Conservation (phyloP, 169 alveolate species). For the Amoebophrya sp. region DNA sequence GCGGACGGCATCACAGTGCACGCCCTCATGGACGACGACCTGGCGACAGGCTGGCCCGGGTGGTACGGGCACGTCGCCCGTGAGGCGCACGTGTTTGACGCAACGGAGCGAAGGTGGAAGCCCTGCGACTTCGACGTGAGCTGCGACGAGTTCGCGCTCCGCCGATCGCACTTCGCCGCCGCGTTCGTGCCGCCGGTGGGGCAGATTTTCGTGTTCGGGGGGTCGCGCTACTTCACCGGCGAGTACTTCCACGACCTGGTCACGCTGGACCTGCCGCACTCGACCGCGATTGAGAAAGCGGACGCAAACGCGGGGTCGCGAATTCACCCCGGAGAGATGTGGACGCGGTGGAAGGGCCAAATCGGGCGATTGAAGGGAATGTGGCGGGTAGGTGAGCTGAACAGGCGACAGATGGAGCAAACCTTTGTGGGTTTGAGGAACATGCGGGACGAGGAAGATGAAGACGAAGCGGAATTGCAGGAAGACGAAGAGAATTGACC, state of each 20-base stretch:
- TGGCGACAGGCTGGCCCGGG: background rate
- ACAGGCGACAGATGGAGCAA: background rate
- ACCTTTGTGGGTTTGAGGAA: background rate
- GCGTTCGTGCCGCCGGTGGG: background rate
- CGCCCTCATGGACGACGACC: background rate
- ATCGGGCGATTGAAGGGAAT: background rate
- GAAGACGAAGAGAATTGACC: background rate
- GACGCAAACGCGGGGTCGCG: too few species aligned
- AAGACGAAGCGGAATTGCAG: background rate
- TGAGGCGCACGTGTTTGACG: background rate
- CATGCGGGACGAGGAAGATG: background rate
- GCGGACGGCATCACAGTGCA: background rate
- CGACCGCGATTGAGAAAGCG: too few species aligned
- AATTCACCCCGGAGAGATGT: background rate
- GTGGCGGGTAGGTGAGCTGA: background rate
- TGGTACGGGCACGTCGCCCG: background rate
- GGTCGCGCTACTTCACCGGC: background rate
- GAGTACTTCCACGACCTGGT: background rate
- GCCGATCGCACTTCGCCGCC: background rate
- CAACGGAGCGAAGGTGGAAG: background rate
- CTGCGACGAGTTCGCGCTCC: background rate
- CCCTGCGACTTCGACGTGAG: background rate
- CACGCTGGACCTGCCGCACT: too few species aligned
- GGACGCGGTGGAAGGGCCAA: background rate
- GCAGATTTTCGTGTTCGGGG: background rate